These are phyloP conservation scores for Delphinella strobiligena DNA, from an alignment of 2,329 filamentous ascomycete species.

Conservation along the genomic window DNA sequence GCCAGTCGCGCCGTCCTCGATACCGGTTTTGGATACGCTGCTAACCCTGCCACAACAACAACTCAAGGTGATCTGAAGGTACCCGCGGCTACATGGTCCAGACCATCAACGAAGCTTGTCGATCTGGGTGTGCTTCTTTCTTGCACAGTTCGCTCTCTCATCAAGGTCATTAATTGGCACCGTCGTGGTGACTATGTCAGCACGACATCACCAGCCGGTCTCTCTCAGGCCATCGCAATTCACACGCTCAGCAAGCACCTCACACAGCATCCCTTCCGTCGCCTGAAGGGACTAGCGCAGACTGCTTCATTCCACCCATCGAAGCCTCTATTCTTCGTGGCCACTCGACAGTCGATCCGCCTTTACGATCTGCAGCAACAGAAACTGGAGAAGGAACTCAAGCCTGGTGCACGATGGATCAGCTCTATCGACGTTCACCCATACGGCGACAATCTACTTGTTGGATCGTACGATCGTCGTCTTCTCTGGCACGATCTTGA, in stretches of 20 bases:
- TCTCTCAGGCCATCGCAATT: constrained; percentile 68
- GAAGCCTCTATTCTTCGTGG: constrained; percentile 87
- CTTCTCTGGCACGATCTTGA: constrained; percentile 96
- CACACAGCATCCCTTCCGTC: constrained; percentile 86
- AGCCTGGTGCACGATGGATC: constrained; percentile 90
- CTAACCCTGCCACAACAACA: constrained; percentile 41
- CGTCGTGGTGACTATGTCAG: constrained; percentile 87
- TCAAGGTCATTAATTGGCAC: constrained; percentile 91
- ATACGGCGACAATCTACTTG: constrained; percentile 84
- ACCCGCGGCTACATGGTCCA: constrained; percentile 68
- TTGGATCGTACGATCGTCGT: constrained; percentile 87
- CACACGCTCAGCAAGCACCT: constrained; percentile 92
- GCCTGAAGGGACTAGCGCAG: constrained; percentile 64
- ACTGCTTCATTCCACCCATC: constrained; percentile 90
- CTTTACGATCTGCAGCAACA: constrained; percentile 89
- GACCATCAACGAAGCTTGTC: constrained; percentile 57
- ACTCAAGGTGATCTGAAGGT: constrained; percentile 53
- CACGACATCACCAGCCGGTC: constrained; percentile 72
- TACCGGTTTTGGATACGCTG: constrained; percentile 87
- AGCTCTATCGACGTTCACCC: constrained; percentile 88
- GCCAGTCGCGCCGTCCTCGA: constrained; percentile 67
- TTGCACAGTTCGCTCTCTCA: constrained; percentile 51
- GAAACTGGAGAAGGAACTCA: constrained; percentile 82
- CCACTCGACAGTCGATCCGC: constrained; percentile 84
- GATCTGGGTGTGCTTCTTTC: constrained; percentile 69